Conservation (phyloP, 148 eudicot genomes). For the Simmondsia chinensis region DNA sequence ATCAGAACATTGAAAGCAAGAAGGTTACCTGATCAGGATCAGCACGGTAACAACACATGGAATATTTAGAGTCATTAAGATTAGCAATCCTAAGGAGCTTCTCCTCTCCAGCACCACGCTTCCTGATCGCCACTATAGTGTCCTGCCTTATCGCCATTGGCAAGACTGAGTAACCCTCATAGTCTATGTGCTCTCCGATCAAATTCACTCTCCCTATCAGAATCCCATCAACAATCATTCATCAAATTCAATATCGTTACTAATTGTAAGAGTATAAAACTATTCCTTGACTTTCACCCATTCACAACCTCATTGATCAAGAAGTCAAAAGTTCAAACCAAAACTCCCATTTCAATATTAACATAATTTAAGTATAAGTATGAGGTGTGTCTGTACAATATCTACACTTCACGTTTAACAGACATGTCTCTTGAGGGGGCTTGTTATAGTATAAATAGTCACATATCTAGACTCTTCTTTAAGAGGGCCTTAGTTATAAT, state of each 20-base stretch:
- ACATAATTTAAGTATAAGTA: no score
- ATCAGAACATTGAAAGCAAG: no score
- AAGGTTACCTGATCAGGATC: conserved; percentile 82
- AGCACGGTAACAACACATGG: conserved; percentile 70
- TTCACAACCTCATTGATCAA: no score
- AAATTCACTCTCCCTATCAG: conserved; percentile 70
- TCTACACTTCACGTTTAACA: no score
- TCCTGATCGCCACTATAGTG: conserved; percentile 74
- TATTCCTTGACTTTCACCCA: no score
- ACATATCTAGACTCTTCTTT: no score
- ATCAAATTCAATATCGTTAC: background rate
- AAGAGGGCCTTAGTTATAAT: no score
- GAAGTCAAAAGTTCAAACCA: no score
- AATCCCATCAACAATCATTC: background rate
- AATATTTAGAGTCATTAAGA: conserved; percentile 59
- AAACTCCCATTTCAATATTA: no score
- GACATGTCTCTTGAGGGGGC: no score
- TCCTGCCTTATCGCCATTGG: conserved; percentile 94
- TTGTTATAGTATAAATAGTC: no score
- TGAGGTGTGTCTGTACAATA: no score
- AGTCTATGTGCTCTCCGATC: conserved; percentile 97
- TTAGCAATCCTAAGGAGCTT: conserved; percentile 58
- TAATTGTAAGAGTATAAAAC: background rate
- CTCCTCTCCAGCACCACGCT: conserved; percentile 29
- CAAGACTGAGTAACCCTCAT: conserved; percentile 92